A percentile compares a stretch with the other conserved stretches of the same genome.
Conservation (phyloP, 805 yeast genomes). For the Starmerella geochares region DNA sequence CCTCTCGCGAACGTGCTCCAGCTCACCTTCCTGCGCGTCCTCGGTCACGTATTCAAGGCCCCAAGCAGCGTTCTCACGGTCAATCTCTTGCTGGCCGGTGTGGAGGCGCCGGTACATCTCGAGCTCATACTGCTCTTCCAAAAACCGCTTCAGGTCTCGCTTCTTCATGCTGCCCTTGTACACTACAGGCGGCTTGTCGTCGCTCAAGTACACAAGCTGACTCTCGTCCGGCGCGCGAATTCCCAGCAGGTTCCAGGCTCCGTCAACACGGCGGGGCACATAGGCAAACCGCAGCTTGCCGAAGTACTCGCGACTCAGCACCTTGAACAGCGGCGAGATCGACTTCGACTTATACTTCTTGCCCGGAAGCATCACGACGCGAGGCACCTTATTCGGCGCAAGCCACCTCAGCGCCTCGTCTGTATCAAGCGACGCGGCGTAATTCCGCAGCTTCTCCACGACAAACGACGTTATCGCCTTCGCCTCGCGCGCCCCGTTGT, state of each 20-base stretch:
- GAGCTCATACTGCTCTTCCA: slow-evolving; percentile 25
- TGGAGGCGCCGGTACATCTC: slow-evolving; percentile 24
- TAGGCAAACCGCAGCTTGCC: slow-evolving; percentile 28
- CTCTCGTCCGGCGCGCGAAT: slow-evolving; percentile 23
- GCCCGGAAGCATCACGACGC: slow-evolving; percentile 28
- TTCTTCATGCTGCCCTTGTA: slow-evolving; percentile 29
- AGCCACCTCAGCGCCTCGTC: slow-evolving; percentile 25
- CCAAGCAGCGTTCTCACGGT: slow-evolving; percentile 22
- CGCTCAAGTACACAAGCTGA: slow-evolving; percentile 26
- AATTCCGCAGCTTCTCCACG: slow-evolving; percentile 26
- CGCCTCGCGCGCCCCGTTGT: slow-evolving; percentile 29
- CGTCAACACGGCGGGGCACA: slow-evolving; percentile 26
- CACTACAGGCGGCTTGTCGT: slow-evolving; percentile 23
- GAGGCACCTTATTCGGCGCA: slow-evolving; percentile 23
- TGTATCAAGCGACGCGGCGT: slow-evolving; percentile 25
- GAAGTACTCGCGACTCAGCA: slow-evolving; percentile 28
- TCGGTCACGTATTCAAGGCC: slow-evolving; percentile 26
- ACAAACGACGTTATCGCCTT: slow-evolving; percentile 27
- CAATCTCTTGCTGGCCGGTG: slow-evolving; percentile 1
- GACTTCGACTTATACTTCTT: slow-evolving; percentile 24
- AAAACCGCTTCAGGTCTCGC: slow-evolving; percentile 24
- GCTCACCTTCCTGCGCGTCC: slow-evolving; percentile 22
- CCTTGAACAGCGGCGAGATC: slow-evolving; percentile 29
- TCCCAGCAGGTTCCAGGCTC: slow-evolving; percentile 26
- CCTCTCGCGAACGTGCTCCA: slow-evolving; percentile 20